A percentile compares a stretch with the other conserved stretches of the same genome.
Evolutionary conservation across 2,329 filamentous ascomycete species (phyloP).

Genomic region (Ceratocystis papillata): DNA sequence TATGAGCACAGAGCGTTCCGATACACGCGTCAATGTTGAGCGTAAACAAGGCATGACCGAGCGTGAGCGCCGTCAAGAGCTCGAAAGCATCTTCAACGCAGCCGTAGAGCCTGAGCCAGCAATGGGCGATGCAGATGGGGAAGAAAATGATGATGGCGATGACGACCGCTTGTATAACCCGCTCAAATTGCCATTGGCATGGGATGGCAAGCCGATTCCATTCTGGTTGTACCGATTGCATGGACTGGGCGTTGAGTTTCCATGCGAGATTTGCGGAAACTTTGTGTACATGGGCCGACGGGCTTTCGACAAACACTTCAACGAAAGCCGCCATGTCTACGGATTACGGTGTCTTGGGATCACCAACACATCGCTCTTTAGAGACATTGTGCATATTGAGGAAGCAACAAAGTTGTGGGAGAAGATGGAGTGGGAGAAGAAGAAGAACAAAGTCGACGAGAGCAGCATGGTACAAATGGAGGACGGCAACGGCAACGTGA

Average conservation of each 20-base stretch:
- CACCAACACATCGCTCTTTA: conserved; percentile 78
- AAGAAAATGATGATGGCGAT: conserved; percentile 60
- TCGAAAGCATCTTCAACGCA: conserved; percentile 70
- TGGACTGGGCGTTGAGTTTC: conserved; percentile 85
- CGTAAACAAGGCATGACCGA: conserved; percentile 96
- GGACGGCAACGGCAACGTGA: conserved; percentile 92
- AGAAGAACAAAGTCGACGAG: conserved; percentile 61
- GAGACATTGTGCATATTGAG: conserved; percentile 86
- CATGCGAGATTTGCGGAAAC: conserved; percentile 94
- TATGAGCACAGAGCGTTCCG: conserved; percentile 77
- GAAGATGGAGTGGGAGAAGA: conserved; percentile 79
- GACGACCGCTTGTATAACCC: conserved; percentile 95
- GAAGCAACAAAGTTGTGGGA: conserved; percentile 85
- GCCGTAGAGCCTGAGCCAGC: conserved; percentile 12
- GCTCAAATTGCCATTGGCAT: conserved; percentile 85
- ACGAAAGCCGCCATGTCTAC: conserved; percentile 84
- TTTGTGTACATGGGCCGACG: conserved; percentile 97
- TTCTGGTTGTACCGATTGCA: conserved; percentile 99
- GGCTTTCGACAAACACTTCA: conserved; percentile 98
- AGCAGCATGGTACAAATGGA: conserved; percentile 96
- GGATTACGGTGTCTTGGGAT: conserved; percentile 90
- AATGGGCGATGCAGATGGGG: conserved; percentile 36
- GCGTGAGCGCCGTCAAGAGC: conserved; percentile 83
- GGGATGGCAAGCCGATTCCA: conserved; percentile 98
- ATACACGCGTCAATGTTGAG: conserved; percentile 90